Base-by-base conservation (phyloP, 2,329 filamentous ascomycete genomes). In the Lasiodiplodia sp. region DNA sequence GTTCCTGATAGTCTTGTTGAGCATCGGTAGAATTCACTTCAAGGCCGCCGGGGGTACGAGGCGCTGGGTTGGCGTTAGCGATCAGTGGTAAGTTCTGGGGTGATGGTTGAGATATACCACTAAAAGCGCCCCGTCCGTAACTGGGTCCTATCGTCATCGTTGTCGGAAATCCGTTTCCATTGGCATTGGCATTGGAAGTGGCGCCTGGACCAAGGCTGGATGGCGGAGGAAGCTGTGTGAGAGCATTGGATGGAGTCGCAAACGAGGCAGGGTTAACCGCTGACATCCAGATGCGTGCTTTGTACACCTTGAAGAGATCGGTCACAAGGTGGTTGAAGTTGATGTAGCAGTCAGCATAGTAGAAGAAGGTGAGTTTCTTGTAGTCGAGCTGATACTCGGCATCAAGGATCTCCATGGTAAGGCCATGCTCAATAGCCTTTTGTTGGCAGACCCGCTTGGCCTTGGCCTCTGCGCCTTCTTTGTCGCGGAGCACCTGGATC, bases 221-320 rank as follows among this genome's bases (percentile, higher is more conserved):
- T 2, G 79, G 79, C 16, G 78, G 78, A 21, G 74, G 75, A 8
- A 79, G 72, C 28, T 78, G 75, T 51, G 73, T 73, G 25, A 73
- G 57, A n/a, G 76, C 77, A 3, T 56, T 65, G 6, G 67, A 69
- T 7, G 68, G 69, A 11, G 69, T 65, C 4, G 79, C 75, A 79
- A 98, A 97, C 0, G 95, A 97, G 5, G 95, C 96, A 8, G 96
- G 96, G 78, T 99, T 99, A 80, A 99, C 97, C 4, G 96, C 96
- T 4, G 95, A 98, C 93, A 99, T 97, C 96, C 96, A 99, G 75
- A 99, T 99, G 74, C 96, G 90, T 25, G 95, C 97, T 84, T 99
- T 99, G 86, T 98, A 99, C 71, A 98, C 95, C 82, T 98, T 98
- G 87, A 98, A 99, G 14, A 99, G 86, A 78, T 99, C 96, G 0